Evolutionary conservation across 2,329 filamentous ascomycete genomes (phyloP).

Genomic region (Botrytis cinerea): DNA sequence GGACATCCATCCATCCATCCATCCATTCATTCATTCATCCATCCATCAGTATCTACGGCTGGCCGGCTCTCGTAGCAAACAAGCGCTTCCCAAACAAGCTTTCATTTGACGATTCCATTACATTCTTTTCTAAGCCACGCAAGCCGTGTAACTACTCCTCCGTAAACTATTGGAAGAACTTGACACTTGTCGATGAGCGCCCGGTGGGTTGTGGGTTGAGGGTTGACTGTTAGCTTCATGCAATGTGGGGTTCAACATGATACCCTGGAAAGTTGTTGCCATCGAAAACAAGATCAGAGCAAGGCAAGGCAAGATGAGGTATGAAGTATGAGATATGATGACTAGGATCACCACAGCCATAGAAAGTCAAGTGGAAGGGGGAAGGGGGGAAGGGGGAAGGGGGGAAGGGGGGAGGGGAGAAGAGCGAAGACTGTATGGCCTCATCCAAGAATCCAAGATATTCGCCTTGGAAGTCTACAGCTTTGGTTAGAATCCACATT

Average conservation of each 20-base stretch:
- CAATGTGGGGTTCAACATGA: slow-evolving; percentile 7
- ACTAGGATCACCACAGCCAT: background rate
- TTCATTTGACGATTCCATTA: background rate
- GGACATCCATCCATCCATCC: background rate
- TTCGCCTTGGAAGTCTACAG: too few species aligned
- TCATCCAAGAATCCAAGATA: background rate
- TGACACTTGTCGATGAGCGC: slow-evolving; percentile 12
- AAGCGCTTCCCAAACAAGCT: background rate
- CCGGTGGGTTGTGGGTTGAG: background rate
- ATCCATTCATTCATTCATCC: too few species aligned
- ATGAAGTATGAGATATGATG: background rate
- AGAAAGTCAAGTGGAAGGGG: background rate
- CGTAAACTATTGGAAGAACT: background rate
- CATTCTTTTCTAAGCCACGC: slow-evolving; percentile 4
- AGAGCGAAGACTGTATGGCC: background rate
- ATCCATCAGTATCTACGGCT: background rate
- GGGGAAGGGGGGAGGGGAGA: background rate
- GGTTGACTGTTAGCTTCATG: background rate
- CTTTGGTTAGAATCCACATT: background rate
- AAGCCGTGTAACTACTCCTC: background rate
- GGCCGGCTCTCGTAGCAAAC: background rate
- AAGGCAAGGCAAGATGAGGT: background rate
- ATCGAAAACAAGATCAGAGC: slow-evolving; percentile 3
- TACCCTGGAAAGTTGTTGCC: background rate
- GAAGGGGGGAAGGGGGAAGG: background rate